Percentiles rank a stretch among this genome's conserved stretches.
phyloP scores from a whole-genome alignment of 2,329 filamentous ascomycete genomes.

The Alternaria arbusti region DNA sequence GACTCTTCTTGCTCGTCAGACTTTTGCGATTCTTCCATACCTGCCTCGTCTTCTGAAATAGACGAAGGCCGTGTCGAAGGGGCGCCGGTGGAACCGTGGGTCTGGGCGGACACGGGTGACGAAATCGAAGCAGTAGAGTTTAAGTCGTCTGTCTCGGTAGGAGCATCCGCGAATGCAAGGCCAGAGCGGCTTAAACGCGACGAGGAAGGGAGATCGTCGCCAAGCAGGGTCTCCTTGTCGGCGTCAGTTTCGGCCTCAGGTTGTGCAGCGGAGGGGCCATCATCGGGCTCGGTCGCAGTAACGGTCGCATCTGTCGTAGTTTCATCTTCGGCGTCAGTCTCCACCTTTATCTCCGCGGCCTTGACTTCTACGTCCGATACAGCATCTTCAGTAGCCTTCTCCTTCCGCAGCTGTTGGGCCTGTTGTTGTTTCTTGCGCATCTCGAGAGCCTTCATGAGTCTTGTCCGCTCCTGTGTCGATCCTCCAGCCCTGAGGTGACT shows the following conservation, averaged over 20 bases:
- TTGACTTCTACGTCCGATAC: conserved; percentile 6
- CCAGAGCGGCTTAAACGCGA: conserved; percentile 56
- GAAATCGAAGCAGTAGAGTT: conserved; percentile 45
- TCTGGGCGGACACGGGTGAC: conserved; percentile 48
- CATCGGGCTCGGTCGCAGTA: background rate
- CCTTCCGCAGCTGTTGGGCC: conserved; percentile 29
- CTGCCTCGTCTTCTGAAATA: conserved; percentile 46
- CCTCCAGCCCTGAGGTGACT: conserved; percentile 52
- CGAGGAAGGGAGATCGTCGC: conserved; percentile 19
- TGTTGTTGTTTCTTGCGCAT: conserved; percentile 80
- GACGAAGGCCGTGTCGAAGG: conserved; percentile 50
- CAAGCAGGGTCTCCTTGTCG: conserved; percentile 21
- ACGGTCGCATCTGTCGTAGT: background rate
- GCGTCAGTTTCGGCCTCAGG: conserved; percentile 8
- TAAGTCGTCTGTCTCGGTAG: conserved; percentile 42
- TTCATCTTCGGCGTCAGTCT: background rate
- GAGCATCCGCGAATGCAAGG: conserved; percentile 57
- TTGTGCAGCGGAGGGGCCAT: background rate
- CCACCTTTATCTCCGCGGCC: conserved; percentile 2
- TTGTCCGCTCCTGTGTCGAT: conserved; percentile 88
- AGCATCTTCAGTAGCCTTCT: conserved; percentile 18
- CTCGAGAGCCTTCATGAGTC: conserved; percentile 93
- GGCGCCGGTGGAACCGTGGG: conserved; percentile 45
- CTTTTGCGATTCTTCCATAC: conserved; percentile 25
- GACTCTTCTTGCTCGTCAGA: conserved; percentile 15